Evolutionary conservation across 495 filamentous ascomycete genomes (phyloP).

Genomic region (Penicillium manginii): DNA sequence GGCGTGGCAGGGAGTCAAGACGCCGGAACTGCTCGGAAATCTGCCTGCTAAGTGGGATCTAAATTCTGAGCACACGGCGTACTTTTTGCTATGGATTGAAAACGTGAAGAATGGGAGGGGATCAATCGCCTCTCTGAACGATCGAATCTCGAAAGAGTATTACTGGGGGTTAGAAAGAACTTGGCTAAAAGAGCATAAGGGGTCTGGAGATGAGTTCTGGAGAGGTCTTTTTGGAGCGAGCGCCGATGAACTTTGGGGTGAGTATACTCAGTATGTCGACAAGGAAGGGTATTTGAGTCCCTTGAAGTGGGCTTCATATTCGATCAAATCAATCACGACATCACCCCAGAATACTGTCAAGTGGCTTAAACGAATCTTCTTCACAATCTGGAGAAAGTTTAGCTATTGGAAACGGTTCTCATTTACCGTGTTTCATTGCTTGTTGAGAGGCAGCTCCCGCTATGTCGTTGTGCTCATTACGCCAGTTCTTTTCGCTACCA

Average conservation of each 20-base stretch:
- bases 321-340: neutral
- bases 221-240: neutral
- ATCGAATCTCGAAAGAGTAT: neutral
- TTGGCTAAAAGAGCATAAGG: neutral
- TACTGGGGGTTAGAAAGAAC: neutral
- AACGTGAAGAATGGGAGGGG: neutral
- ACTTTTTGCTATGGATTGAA: constrained; percentile 1
- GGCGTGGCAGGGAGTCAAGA: neutral
- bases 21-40: neutral
- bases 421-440: neutral
- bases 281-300: neutral
- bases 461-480: no score
- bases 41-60: neutral
- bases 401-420: neutral
- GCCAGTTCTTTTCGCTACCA: neutral
- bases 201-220: neutral
- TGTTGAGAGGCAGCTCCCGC: neutral
- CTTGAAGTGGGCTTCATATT: neutral
- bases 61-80: neutral
- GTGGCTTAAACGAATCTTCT: neutral
- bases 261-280: neutral
- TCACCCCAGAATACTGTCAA: neutral
- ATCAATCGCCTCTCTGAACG: neutral
- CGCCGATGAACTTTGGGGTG: neutral
- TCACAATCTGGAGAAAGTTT: neutral